phyloP scores from a whole-genome alignment of 2,329 filamentous ascomycete species.

The Colletotrichum ledebouriae region DNA sequence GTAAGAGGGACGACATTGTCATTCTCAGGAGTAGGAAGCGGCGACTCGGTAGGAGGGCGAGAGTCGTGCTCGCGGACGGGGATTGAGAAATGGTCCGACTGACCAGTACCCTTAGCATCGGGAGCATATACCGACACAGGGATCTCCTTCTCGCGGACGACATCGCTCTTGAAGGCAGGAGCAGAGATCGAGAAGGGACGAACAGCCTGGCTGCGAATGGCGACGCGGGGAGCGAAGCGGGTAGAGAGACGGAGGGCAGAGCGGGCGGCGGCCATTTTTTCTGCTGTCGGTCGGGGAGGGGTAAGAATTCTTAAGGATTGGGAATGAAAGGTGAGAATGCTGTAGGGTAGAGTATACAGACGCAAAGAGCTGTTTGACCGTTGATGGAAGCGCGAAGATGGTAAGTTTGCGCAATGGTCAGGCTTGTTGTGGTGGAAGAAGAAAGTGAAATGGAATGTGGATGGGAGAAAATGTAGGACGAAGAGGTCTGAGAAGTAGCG shows the following conservation, averaged over 20 bases:
- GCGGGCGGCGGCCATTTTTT: slow-evolving; percentile 36
- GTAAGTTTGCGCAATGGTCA: slow-evolving; percentile 22
- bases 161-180: slow-evolving; percentile 60
- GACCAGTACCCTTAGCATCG: slow-evolving; percentile 59
- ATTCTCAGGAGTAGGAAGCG: slow-evolving; percentile 57
- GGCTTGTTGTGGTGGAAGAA: slow-evolving; percentile 26
- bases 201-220: slow-evolving; percentile 47
- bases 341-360: slow-evolving; percentile 3
- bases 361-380: slow-evolving; percentile 9
- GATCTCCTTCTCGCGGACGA: slow-evolving; percentile 69
- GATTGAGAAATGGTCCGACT: slow-evolving; percentile 67
- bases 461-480: slow-evolving; percentile 13
- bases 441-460: slow-evolving; percentile 22
- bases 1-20: slow-evolving; percentile 66
- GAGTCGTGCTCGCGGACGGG: slow-evolving; percentile 59
- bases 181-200: slow-evolving; percentile 55
- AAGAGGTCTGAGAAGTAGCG: slow-evolving; percentile 16
- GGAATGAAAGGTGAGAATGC: background rate
- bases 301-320: background rate
- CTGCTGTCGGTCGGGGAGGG: slow-evolving; percentile 18
- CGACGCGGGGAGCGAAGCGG: slow-evolving; percentile 48
- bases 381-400: slow-evolving; percentile 34
- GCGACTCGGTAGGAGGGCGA: slow-evolving; percentile 58
- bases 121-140: slow-evolving; percentile 68
- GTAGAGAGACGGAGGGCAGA: slow-evolving; percentile 39